Evolutionary conservation across 2,329 filamentous ascomycete genomes (phyloP).

Genomic region (Dothideomycetes sp.): DNA sequence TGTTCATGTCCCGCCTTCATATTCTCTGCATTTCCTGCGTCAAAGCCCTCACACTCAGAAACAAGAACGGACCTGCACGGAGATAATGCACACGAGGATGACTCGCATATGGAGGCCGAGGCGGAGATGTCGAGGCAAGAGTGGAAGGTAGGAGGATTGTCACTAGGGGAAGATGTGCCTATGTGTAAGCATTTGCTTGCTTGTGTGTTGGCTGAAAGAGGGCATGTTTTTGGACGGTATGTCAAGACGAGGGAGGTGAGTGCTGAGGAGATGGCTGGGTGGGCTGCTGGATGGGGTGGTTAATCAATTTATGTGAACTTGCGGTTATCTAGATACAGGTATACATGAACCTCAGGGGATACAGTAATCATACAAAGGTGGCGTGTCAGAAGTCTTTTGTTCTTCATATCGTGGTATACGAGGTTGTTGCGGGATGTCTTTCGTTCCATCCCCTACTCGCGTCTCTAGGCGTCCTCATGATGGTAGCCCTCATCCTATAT

Average conservation of each 20-base stretch:
- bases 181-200: constrained; percentile 87
- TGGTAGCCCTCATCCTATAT: constrained; percentile 7
- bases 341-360: not conserved
- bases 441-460: not conserved
- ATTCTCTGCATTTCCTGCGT: constrained; percentile 54
- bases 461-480: constrained; percentile 2
- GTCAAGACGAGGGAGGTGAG: constrained; percentile 47
- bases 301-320: too few relatives aligned
- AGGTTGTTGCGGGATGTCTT: constrained; percentile 1
- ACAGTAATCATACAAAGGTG: not conserved
- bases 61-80: too few relatives aligned
- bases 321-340: too few relatives aligned
- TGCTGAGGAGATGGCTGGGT: constrained; percentile 63
- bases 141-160: constrained; percentile 45
- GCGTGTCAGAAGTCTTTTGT: not conserved
- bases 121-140: constrained; percentile 7
- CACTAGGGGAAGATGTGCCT: constrained; percentile 34
- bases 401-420: constrained; percentile 11
- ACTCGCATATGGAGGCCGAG: constrained; percentile 12
- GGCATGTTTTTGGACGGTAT: constrained; percentile 49
- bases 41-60: too few relatives aligned
- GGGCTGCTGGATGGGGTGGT: constrained; percentile 43
- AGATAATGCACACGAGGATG: constrained; percentile 3
- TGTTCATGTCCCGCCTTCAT: constrained; percentile 84
- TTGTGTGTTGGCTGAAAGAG: constrained; percentile 63